Base-by-base conservation (phyloP, 83 land plant genomes). In the Thuja plicata region DNA sequence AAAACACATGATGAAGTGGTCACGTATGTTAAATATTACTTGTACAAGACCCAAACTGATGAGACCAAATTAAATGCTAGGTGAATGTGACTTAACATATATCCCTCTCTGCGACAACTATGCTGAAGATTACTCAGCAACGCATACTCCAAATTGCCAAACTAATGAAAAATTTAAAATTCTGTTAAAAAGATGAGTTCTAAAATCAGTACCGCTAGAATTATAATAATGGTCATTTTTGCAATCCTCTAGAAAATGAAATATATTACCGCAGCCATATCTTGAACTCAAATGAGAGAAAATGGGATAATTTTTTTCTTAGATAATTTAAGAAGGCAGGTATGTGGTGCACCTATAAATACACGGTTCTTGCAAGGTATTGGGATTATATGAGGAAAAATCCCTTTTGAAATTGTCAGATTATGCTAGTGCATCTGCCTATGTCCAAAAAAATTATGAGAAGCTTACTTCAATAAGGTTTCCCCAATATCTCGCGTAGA, bases 351-450 rank as follows among this genome's bases (percentile, higher is more conserved):
- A 95, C 99, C 98, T 93, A 91, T 97, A 97, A 77, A 97, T 86
- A 41, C 95, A 78, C 87, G 99, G 99, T 9, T 97, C 99, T 85
- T 97, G 98, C 70, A 95, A 83, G 35, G 95, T 55, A 45, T 54
- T 43, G 16, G 99, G 97, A 48, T 96, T 93, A 87, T 90, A 95
- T 57, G 96, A 94, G 45, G 90, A 90, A 2, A 86, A 87, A 71
- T 82, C 87, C 85, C 73, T 84, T 78, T 88, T 86, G 62, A 84
- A 80, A 52, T 89, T 92, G 35, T 90, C 93, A 71, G 66, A 48
- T 84, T 7, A 35, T 84, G 50, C 91, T 87, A 54, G 89, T 84
- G 57, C 89, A 84, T 73, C 54, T 55, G 85, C 91, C 66, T 90
- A 86, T 88, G 78, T 89, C 46, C 48, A 73, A 30, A n/a, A 15